These are phyloP conservation scores for Nemania diffusa DNA, from an alignment of 2,329 filamentous ascomycete genomes.

Conservation along the genomic window DNA sequence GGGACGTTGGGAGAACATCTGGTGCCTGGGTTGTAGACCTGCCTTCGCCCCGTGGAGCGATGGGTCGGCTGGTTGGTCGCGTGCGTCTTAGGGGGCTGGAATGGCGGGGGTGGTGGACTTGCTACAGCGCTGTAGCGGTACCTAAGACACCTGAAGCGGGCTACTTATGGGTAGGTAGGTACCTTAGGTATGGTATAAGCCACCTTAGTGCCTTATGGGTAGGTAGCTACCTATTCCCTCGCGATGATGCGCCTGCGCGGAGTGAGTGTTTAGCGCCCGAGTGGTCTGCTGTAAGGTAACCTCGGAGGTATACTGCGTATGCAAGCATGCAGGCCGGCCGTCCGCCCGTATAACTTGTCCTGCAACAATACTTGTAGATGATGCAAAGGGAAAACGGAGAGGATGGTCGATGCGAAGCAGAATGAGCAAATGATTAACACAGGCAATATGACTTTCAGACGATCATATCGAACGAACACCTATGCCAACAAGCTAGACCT, in stretches of 20 bases:
- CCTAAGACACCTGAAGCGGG: not conserved
- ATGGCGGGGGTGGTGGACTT: conserved; percentile 7
- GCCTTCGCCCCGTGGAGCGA: conserved; percentile 21
- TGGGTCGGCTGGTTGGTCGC: conserved; percentile 25
- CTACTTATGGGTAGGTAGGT: not conserved
- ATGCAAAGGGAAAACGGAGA: not conserved
- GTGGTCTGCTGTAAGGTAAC: no score
- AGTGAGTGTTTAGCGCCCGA: no score
- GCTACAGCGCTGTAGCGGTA: conserved; percentile 6
- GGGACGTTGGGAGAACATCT: conserved; percentile 48
- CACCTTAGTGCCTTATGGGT: no score
- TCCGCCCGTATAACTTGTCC: conserved; percentile 19
- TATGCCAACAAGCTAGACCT: conserved; percentile 12
- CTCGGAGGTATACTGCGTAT: no score
- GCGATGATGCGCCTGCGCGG: not conserved
- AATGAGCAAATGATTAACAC: conserved; percentile 6
- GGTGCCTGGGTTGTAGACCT: conserved; percentile 29
- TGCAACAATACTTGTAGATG: no score
- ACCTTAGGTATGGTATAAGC: not conserved
- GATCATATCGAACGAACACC: not conserved
- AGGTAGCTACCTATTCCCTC: not conserved
- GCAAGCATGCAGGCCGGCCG: no score
- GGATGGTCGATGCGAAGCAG: not conserved
- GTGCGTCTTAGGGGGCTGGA: conserved; percentile 20
- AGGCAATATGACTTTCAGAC: not conserved